These are phyloP conservation scores for Yarrowia yakushimensis DNA, from an alignment of 805 yeast species.

Conservation along the genomic window DNA sequence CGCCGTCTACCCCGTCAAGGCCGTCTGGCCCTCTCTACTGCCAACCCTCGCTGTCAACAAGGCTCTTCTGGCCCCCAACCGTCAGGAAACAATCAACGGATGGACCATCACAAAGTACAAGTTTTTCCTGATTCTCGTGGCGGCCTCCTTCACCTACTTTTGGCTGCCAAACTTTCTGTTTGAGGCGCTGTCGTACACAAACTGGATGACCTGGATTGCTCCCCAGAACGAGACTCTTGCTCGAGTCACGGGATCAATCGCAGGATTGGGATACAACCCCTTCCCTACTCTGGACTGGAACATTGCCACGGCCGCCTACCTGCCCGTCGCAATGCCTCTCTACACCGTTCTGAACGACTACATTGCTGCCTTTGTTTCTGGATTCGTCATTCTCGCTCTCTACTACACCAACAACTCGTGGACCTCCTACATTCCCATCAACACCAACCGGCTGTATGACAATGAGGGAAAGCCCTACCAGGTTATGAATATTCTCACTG, in stretches of 20 bases:
- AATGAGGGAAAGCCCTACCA: conserved; percentile 51
- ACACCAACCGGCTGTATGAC: conserved; percentile 51
- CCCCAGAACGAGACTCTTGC: conserved; percentile 51
- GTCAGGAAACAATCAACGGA: conserved; percentile 50
- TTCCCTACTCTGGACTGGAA: conserved; percentile 55
- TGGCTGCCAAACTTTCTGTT: conserved; percentile 68
- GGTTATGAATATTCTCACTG: conserved; percentile 45
- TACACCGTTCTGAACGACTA: conserved; percentile 45
- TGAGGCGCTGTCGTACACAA: conserved; percentile 58
- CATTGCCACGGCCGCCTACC: conserved; percentile 55
- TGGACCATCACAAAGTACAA: conserved; percentile 54
- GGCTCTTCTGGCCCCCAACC: conserved; percentile 44
- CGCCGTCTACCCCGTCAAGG: conserved; percentile 49
- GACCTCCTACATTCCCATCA: conserved; percentile 58
- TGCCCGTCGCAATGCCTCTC: conserved; percentile 44
- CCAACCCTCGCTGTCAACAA: conserved; percentile 50
- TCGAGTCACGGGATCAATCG: conserved; percentile 46
- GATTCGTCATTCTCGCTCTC: conserved; percentile 45
- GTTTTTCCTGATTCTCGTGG: conserved; percentile 47
- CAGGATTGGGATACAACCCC: conserved; percentile 54
- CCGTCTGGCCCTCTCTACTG: conserved; percentile 53
- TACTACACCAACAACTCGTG: conserved; percentile 56
- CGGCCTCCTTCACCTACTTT: conserved; percentile 51
- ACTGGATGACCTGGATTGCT: conserved; percentile 59
- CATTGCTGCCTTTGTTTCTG: conserved; percentile 45